Evolutionary conservation across 2,329 filamentous ascomycete genomes (phyloP), one percentile per base, ranked within the genome.

Genomic region (Aspergillus niger): DNA sequence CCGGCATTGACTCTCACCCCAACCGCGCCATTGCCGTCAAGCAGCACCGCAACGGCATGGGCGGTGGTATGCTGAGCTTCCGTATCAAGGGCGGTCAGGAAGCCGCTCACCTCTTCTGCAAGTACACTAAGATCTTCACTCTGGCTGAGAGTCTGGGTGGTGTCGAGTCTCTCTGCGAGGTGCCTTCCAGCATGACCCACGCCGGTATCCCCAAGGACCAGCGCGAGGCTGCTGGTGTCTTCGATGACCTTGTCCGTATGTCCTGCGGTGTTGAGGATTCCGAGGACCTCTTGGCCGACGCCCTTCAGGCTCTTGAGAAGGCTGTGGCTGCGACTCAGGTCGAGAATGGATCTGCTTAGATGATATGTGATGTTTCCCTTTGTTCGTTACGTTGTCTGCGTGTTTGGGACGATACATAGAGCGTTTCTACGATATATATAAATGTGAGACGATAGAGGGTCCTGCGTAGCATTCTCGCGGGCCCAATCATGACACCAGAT

Each of bases 61-160:
- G 95, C 62, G 95, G 95, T 68, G 95, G 95, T 63, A 99, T 99
- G 95, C 87, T 99, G 47, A 94, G 90, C 60, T 99, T 99, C 88
- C 90, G 95, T 67, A 91, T 99, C 77, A 86, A 87, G 66, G 95
- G 94, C 59, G 95, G 95, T 38, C 86, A 92, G 72, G 84, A 84
- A 49, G 94, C 94, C 1, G 95, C 95, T 13, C 91, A 96, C 79
- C 86, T 88, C 55, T 99, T 99, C 86, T 98, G 95, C 84, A 89
- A 95, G 78, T 81, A 85, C 61, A 97, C 93, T 47, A 87, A 87
- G 72, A 88, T 99, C 76, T 98, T 97, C 80, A 97, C 92, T 1
- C 84, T 99, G 6, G 95, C 95, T 30, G 95, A 99, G 83, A 91
- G 87, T 61, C 81, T 99, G 24, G 95, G 95, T 62, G 95, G 94